Evolutionary conservation across 176 grass and related monocot genomes (phyloP).

Genomic region (Carex kokanica): DNA sequence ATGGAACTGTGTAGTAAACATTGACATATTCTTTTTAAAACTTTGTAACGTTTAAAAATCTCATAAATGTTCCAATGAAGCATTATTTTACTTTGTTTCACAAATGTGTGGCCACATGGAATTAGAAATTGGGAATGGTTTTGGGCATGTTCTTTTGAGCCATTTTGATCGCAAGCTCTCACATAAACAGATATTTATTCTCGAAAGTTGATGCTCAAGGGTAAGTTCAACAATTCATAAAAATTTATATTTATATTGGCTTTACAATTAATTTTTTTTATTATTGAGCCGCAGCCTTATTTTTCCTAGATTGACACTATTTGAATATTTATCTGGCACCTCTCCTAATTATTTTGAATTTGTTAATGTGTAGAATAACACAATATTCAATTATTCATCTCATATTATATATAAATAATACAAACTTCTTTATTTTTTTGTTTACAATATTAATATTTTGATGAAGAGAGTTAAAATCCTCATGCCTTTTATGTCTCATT

Average conservation of each 20-base stretch:
- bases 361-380: too few relatives aligned
- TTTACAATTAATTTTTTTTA: not conserved
- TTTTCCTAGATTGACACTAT: not conserved
- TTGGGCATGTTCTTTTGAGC: not conserved
- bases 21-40: not conserved
- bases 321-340: too few relatives aligned
- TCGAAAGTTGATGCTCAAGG: not conserved
- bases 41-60: not conserved
- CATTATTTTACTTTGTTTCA: not conserved
- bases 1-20: not conserved
- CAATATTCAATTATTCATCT: too few relatives aligned
- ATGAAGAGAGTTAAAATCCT: too few relatives aligned
- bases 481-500: too few relatives aligned
- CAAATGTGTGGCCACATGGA: not conserved
- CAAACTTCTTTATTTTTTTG: too few relatives aligned
- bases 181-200: not conserved
- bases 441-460: too few relatives aligned
- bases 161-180: not conserved
- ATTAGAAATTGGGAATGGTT: not conserved
- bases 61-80: not conserved
- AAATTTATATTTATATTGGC: not conserved
- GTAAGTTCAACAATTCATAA: not conserved
- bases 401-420: too few relatives aligned
- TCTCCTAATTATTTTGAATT: too few relatives aligned
- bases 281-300: not conserved